These are phyloP conservation scores for Dendryphion nanum DNA, from an alignment of 2,329 filamentous ascomycete species.

Conservation along the genomic window DNA sequence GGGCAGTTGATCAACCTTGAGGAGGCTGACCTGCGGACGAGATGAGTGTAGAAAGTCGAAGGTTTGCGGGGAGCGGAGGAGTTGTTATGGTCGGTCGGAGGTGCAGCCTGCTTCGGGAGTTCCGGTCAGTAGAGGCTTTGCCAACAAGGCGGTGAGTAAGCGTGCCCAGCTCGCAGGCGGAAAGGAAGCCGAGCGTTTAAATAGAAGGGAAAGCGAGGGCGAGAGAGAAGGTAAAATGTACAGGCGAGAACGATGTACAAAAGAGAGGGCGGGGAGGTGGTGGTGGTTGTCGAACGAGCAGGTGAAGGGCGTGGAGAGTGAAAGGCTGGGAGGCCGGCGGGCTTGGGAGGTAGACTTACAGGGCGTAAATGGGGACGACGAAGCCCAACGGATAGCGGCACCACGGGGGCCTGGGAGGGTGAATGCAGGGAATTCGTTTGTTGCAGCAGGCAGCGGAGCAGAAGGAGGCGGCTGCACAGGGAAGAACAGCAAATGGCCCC, in stretches of 20 bases:
- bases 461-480: conserved; percentile 29
- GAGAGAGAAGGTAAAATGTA: conserved; percentile 8
- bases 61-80: conserved; percentile 11
- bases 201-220: conserved; percentile 13
- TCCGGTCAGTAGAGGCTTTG: conserved; percentile 42
- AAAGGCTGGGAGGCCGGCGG: conserved; percentile 16
- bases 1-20: conserved; percentile 28
- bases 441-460: conserved; percentile 12
- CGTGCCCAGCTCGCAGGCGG: conserved; percentile 28
- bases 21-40: conserved; percentile 30
- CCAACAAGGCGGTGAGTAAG: conserved; percentile 45
- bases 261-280: conserved; percentile 6
- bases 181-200: conserved; percentile 14
- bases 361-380: conserved; percentile 32
- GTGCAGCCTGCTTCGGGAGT: conserved; percentile 37
- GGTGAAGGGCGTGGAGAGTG: neutral
- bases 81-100: conserved; percentile 23
- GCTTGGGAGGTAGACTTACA: conserved; percentile 33
- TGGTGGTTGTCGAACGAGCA: neutral
- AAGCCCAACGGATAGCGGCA: conserved; percentile 36
- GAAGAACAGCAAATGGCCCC: conserved; percentile 26
- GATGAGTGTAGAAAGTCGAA: conserved; percentile 12
- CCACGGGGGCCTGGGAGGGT: conserved; percentile 13
- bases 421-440: conserved; percentile 1
- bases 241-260: conserved; percentile 1